Evolutionary conservation across 1,284 basidiomycete species (phyloP), one percentile per base, ranked within the genome.

Genomic region (Afroboletus lepidellus): DNA sequence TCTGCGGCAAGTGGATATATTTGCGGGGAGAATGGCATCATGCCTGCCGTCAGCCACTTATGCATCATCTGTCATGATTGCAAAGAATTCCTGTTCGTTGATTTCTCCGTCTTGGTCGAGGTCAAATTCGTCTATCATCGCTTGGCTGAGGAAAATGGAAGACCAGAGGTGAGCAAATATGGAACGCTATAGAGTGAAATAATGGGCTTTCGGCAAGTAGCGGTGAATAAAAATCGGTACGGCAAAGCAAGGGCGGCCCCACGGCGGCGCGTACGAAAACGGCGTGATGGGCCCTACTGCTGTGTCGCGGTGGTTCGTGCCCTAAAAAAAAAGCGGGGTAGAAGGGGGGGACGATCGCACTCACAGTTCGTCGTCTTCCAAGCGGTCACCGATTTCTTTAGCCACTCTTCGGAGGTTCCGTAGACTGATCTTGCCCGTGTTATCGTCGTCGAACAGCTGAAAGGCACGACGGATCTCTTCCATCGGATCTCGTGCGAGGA

Each of bases 41-140:
- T 23, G 30, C 46, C n/a, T n/a, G n/a, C n/a, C n/a, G n/a, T n/a
- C n/a, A 21, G 41, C 21, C 38, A 24, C n/a, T 46, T 58, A 88
- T 69, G 84, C 78, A 55, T 97, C 94, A 73, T 98, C 94, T 46
- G 92, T 92, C 95, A 98, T 96, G 70, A 98, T 98, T 42, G 92
- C 89, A 60, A 93, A 85, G 72, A 96, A 95, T 76, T 96, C 93
- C 68, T 90, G 84, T 68, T 94, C 90, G 69, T 87, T 94, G 69
- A 99, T 99, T 75, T 96, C 95, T 21, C 95, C 94, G 64, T 99
- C 96, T 70, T 96, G 90, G 75, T 99, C 96, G 33, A 99, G 83
- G 72, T 99, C 96, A 66, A 99, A 99, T 74, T 99, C 97, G 66
- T 99, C 97, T 65, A 99, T 99, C 96, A 99, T 99, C 20, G 96